Evolutionary conservation across 345 rosid species (phyloP).

Genomic region (Bretschneidera sinensis): DNA sequence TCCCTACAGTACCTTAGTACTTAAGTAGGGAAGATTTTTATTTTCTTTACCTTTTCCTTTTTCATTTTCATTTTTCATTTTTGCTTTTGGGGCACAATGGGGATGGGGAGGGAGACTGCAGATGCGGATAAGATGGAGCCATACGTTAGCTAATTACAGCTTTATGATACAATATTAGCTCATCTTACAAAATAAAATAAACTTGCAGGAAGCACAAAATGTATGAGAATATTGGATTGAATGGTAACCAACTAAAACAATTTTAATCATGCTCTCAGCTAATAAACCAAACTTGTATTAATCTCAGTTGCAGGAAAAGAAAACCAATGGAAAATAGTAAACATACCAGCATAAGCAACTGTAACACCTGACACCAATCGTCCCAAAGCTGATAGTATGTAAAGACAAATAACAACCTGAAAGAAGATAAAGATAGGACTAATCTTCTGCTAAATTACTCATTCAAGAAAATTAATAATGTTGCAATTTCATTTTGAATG

Average conservation of each 20-base stretch:
- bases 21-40: too few relatives aligned
- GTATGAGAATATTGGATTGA: background rate
- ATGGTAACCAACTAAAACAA: conserved; percentile 3
- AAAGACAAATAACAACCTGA: conserved; percentile 81
- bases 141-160: too few relatives aligned
- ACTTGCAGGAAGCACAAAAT: too few relatives aligned
- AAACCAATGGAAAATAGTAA: conserved; percentile 9
- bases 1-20: too few relatives aligned
- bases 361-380: conserved; percentile 81
- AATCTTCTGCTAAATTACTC: background rate
- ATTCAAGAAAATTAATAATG: background rate
- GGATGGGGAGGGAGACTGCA: too few relatives aligned
- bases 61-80: too few relatives aligned
- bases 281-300: background rate
- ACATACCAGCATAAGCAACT: conserved; percentile 89
- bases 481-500: background rate
- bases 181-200: too few relatives aligned
- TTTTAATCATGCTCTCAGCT: conserved; percentile 1
- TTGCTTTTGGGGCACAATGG: too few relatives aligned
- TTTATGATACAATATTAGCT: too few relatives aligned
- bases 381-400: conserved; percentile 66
- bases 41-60: too few relatives aligned
- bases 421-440: conserved; percentile 8
- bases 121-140: too few relatives aligned
- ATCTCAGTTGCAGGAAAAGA: conserved; percentile 1